These are phyloP conservation scores for Fusarium foetens DNA, from an alignment of 2,329 filamentous ascomycete species.

Conservation along the genomic window DNA sequence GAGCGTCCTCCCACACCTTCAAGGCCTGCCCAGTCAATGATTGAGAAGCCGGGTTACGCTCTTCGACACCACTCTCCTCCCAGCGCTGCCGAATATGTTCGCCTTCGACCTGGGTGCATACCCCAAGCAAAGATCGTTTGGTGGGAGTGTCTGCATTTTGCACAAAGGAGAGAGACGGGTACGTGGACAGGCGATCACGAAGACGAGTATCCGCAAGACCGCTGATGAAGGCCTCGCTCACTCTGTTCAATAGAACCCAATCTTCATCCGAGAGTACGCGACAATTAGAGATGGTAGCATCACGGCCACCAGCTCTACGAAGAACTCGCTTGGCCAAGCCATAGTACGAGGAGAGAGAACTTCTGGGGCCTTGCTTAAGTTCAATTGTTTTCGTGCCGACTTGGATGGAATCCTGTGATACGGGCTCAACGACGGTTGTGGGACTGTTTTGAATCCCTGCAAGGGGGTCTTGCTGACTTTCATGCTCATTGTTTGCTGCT, in stretches of 20 bases:
- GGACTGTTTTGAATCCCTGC: slow-evolving; percentile 4
- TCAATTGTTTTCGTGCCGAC: slow-evolving; percentile 40
- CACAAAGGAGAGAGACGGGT: slow-evolving; percentile 59
- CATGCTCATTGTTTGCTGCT: slow-evolving; percentile 31
- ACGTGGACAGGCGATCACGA: slow-evolving; percentile 55
- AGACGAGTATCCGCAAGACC: slow-evolving; percentile 63
- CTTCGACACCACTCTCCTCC: slow-evolving; percentile 41
- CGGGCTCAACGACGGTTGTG: slow-evolving; percentile 30
- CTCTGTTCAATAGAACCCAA: slow-evolving; percentile 60
- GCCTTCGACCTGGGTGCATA: slow-evolving; percentile 66
- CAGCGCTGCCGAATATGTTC: slow-evolving; percentile 60
- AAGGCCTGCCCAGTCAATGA: slow-evolving; percentile 51
- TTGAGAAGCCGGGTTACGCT: slow-evolving; percentile 29
- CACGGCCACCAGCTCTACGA: slow-evolving; percentile 59
- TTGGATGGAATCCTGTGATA: slow-evolving; percentile 28
- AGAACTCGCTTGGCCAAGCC: slow-evolving; percentile 60
- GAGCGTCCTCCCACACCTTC: slow-evolving; percentile 58
- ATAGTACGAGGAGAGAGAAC: slow-evolving; percentile 60
- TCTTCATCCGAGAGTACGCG: slow-evolving; percentile 57
- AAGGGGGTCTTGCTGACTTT: slow-evolving; percentile 38
- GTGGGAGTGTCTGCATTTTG: slow-evolving; percentile 41
- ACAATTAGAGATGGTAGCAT: slow-evolving; percentile 60
- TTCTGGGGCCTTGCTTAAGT: slow-evolving; percentile 56
- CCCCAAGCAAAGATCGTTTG: slow-evolving; percentile 63
- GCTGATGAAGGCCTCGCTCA: slow-evolving; percentile 64